These are phyloP conservation scores for Rhinocladiella mackenziei DNA, from an alignment of 2,329 filamentous ascomycete genomes.

Conservation along the genomic window DNA sequence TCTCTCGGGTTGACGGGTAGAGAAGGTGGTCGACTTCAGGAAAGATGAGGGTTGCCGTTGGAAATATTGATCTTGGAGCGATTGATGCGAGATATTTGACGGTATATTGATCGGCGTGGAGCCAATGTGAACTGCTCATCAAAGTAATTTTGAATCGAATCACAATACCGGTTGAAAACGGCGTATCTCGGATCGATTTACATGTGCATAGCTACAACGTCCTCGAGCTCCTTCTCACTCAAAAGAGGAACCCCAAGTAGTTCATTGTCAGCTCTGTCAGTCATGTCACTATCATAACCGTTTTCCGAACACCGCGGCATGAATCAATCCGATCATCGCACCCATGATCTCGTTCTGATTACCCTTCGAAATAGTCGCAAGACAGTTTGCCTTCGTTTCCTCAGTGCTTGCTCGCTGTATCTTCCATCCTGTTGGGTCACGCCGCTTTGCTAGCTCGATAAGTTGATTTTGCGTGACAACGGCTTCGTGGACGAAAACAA, in stretches of 20 bases:
- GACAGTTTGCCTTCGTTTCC: constrained; percentile 9
- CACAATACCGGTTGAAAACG: no score
- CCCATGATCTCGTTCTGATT: not conserved
- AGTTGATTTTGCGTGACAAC: constrained; percentile 45
- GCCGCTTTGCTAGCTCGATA: constrained; percentile 34
- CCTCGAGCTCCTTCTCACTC: no score
- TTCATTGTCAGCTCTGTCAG: constrained; percentile 35
- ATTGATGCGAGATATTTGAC: no score
- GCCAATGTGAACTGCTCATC: no score
- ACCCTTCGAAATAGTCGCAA: constrained; percentile 31
- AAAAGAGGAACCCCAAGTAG: constrained; percentile 35
- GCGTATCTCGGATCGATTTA: no score
- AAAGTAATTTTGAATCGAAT: no score
- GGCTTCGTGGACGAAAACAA: constrained; percentile 46
- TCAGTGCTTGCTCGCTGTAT: not conserved
- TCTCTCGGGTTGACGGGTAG: no score
- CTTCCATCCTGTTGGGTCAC: constrained; percentile 15
- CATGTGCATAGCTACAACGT: no score
- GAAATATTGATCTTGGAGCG: no score
- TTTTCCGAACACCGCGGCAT: constrained; percentile 28
- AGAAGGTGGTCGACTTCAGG: no score
- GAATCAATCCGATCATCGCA: constrained; percentile 31
- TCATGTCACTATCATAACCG: not conserved
- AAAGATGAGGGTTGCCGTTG: no score
- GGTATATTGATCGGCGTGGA: no score